Percentiles rank a stretch among this genome's conserved stretches.
These are phyloP conservation scores for Saturnispora zaruensis DNA, from an alignment of 805 yeast genomes.

Conservation along the genomic window DNA sequence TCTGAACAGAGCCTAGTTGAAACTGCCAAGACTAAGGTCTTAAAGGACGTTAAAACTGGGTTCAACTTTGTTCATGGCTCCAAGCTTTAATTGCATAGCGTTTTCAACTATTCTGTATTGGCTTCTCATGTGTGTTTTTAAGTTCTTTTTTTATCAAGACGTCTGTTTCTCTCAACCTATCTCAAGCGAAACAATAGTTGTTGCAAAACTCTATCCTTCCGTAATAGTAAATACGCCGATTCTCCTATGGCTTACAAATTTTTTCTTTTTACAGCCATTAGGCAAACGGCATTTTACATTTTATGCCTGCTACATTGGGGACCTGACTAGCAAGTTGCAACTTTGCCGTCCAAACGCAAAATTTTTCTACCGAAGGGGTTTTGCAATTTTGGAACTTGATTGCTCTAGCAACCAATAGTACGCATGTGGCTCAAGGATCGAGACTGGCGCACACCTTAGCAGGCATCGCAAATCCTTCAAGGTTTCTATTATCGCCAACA, in stretches of 20 bases:
- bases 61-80: slow-evolving; percentile 53
- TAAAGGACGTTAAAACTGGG: slow-evolving; percentile 91
- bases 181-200: too few species aligned
- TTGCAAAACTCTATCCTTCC: too few species aligned
- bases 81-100: slow-evolving; percentile 2
- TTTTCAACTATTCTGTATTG: too few species aligned
- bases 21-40: slow-evolving; percentile 78
- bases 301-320: not conserved
- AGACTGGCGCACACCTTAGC: too few species aligned
- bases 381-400: too few species aligned
- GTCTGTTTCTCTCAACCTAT: not conserved
- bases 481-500: not conserved
- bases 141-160: not conserved
- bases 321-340: not conserved
- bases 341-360: not conserved
- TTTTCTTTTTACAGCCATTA: not conserved
- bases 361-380: not conserved
- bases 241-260: too few species aligned
- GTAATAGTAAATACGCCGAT: too few species aligned
- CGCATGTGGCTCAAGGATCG: not conserved
- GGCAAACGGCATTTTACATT: not conserved
- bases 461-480: too few species aligned
- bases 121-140: not conserved
- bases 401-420: not conserved
- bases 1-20: slow-evolving; percentile 79